Base-by-base conservation (phyloP, 2,329 filamentous ascomycete species). In the Colletotrichum australisinense region DNA sequence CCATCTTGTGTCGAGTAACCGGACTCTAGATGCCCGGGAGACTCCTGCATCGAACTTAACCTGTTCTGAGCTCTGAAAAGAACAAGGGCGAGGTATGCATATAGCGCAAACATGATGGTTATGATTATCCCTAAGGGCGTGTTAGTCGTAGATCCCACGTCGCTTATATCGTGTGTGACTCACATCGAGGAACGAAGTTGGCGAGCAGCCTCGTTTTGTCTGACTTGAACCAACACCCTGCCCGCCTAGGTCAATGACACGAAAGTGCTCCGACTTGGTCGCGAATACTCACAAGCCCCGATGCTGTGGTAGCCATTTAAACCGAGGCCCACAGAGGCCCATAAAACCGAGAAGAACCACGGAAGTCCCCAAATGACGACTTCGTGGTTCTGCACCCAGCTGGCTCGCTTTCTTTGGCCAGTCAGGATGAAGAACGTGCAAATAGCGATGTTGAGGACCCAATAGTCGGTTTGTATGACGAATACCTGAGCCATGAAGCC, bases 391-490 rank as follows among this genome's bases (percentile, higher is more conserved):
- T 85, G 82, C 3, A 85, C 78, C 82, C 83, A 85, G 14, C 75
- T 75, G 5, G 82, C 80, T 28, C 77, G 76, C 19, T 76, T 73
- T 64, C 81, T 84, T 67, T 82, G 78, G 65, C 82, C 83, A 14
- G 81, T 80, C 22, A 86, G 78, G 42, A 85, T 82, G 1, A 85
- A 78, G 66, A 81, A 86, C 0, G 84, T 85, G 75, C 80, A 84
- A 7, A 83, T 63, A 2, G 84, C 83, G 56, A 86, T 84, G n/a
- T 77, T 71, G 2, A 86, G 69, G 8, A 86, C 81, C 84, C 84
- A 86, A 67, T 85, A 85, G 75, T 85, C 83, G 12, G 83, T 85
- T 73, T 85, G 84, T 1, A 85, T 79, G 32, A 86, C 83, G 65
- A 85, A 86, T 2, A 83, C 75, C 69, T 85, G 83, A 2, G 82